Conservation (phyloP, 208 protist genomes). For the Trypanosoma scelopori region DNA sequence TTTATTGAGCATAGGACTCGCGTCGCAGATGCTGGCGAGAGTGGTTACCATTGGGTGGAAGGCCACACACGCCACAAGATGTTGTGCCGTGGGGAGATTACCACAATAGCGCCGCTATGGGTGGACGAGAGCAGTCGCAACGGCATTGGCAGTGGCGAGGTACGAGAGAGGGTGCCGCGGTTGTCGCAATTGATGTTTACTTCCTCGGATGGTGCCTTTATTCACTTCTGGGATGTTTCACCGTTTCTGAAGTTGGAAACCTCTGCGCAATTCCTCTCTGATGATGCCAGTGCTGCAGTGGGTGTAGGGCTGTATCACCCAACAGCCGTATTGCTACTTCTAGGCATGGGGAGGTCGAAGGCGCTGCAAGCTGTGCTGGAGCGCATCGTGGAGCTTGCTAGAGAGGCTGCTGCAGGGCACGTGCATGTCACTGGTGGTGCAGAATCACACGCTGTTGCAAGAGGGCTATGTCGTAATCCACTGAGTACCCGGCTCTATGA, state of each 20-base stretch:
- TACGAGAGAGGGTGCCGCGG: not conserved
- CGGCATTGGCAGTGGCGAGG: not conserved
- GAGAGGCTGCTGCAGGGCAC: not conserved
- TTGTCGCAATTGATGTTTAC: slow-evolving; percentile 11
- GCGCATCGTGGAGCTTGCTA: slow-evolving; percentile 6
- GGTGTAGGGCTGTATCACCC: slow-evolving; percentile 17
- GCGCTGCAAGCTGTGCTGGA: slow-evolving; percentile 1
- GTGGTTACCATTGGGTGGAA: slow-evolving; percentile 5
- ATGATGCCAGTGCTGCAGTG: not conserved
- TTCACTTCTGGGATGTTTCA: slow-evolving; percentile 1
- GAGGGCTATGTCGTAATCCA: slow-evolving; percentile 18
- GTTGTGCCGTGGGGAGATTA: slow-evolving; percentile 3
- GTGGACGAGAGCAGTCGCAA: not conserved
- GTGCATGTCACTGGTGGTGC: not conserved
- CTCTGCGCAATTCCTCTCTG: not conserved
- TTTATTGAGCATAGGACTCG: slow-evolving; percentile 22
- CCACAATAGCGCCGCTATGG: slow-evolving; percentile 17
- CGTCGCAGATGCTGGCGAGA: not conserved
- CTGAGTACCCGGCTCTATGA: slow-evolving; percentile 12
- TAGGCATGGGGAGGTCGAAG: slow-evolving; percentile 7
- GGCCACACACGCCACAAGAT: not conserved
- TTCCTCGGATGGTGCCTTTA: slow-evolving; percentile 18
- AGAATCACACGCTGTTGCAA: not conserved
- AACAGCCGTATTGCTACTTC: slow-evolving; percentile 11
- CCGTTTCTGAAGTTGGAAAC: not conserved